Conservation (phyloP, 306 rosid species). For the Clitoria ternatea region DNA sequence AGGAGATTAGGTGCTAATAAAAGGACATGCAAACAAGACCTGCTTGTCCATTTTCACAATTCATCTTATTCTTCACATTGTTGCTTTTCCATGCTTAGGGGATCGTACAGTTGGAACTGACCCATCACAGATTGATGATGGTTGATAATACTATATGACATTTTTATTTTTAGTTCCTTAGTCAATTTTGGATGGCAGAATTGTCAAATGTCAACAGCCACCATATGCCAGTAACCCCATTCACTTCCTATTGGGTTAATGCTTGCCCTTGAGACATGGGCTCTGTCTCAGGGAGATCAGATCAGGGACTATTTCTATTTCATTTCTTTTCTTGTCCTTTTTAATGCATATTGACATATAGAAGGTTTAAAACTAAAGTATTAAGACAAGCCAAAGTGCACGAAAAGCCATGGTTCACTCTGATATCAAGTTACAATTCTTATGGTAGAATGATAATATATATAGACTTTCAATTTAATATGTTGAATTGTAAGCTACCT, state of each 20-base stretch:
- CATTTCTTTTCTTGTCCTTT: not conserved
- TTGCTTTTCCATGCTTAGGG: not conserved
- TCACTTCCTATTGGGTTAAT: not conserved
- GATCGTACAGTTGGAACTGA: not conserved
- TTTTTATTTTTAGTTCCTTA: not conserved
- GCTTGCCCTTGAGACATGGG: not conserved
- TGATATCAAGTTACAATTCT: not conserved
- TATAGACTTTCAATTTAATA: too few species aligned
- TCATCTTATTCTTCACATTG: not conserved
- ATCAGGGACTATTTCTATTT: not conserved
- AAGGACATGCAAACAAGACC: not conserved
- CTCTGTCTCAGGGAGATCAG: not conserved
- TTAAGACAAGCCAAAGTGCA: not conserved
- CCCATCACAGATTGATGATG: not conserved
- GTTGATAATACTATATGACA: not conserved
- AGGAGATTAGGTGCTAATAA: not conserved
- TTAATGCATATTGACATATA: not conserved
- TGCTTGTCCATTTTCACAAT: conserved; percentile 8
- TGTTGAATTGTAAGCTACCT: too few species aligned
- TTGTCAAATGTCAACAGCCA: conserved; percentile 9
- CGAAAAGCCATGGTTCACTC: not conserved
- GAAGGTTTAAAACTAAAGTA: not conserved
- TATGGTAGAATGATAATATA: not conserved
- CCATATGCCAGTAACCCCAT: not conserved
- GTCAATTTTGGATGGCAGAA: conserved; percentile 13